A percentile compares a stretch with the other conserved stretches of the same genome.
These are phyloP conservation scores for Malassezia caprae DNA, from an alignment of 1,284 basidiomycete species.

Conservation along the genomic window DNA sequence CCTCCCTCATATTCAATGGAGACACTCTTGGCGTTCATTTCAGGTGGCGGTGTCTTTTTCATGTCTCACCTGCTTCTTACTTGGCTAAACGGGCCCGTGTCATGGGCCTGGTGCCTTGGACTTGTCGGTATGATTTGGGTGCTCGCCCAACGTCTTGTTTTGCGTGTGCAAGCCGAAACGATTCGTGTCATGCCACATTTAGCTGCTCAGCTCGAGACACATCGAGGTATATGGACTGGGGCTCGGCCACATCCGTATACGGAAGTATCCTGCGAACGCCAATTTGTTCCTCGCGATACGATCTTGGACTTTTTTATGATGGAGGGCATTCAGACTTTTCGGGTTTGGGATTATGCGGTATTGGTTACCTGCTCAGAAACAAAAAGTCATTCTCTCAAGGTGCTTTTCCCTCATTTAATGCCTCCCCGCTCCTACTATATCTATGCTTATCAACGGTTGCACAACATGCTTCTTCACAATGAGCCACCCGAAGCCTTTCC, in stretches of 20 bases:
- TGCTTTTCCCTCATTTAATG: constrained; percentile 18
- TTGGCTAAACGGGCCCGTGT: constrained; percentile 1
- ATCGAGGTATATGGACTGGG: constrained; percentile 17
- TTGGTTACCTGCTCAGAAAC: constrained; percentile 18
- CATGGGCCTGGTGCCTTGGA: not conserved
- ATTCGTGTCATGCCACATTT: constrained; percentile 24
- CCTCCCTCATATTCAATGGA: not conserved
- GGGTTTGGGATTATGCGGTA: constrained; percentile 27
- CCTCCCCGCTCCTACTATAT: constrained; percentile 21
- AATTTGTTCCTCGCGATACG: constrained; percentile 28
- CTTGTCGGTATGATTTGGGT: not conserved
- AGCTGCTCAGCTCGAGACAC: constrained; percentile 31
- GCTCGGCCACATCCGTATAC: not conserved
- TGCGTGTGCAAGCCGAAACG: constrained; percentile 2
- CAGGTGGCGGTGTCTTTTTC: not conserved
- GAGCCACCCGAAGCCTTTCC: not conserved
- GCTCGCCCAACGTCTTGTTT: not conserved
- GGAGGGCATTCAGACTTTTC: constrained; percentile 27
- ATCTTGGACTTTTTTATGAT: constrained; percentile 34
- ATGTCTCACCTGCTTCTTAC: not conserved
- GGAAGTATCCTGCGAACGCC: not conserved
- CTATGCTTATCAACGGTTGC: constrained; percentile 18
- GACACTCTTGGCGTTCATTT: not conserved
- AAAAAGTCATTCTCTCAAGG: not conserved
- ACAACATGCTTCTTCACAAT: constrained; percentile 14